Evolutionary conservation across 495 filamentous ascomycete species (phyloP), one percentile per base, ranked within the genome.

Genomic region (Aspergillus baeticus): DNA sequence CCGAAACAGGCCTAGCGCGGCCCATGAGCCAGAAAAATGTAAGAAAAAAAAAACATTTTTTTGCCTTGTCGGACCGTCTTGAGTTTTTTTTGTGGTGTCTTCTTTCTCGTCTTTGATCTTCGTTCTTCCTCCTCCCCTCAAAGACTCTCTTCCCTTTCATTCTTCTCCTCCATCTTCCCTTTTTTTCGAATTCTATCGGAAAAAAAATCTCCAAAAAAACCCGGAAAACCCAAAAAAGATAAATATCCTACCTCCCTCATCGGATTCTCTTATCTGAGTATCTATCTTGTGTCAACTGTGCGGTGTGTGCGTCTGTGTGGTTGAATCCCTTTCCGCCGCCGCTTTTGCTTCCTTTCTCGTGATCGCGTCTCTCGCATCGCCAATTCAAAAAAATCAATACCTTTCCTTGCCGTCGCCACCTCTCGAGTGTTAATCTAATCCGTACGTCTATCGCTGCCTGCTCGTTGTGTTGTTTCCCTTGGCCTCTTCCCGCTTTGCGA

Each of bases 181-280:
- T 68, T 65, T 66, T 73, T 73, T 70, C 64, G 64, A 75, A 56
- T 54, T 58, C 63, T 61, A 57, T 75, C 71, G 68, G 76, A 81
- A 80, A 75, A 67, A 61, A 65, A 60, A 58, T 49, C 18, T 60
- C 56, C 61, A 69, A 61, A 64, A 67, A 68, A 68, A 64, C 54
- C 61, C 54, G 57, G 58, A 66, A 72, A 76, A 77, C 54, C 60
- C 61, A 77, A 78, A 76, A 78, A 74, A 68, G 47, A 55, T 57
- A 62, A 63, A 74, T 71, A 69, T 55, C 35, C 41, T 39, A 50
- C 15, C 18, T 31, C 34, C 33, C 34, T 35, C 17, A 21, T 39
- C 38, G 42, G 47, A 45, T 46, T 14, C 31, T 31, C 38, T 41
- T 49, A 51, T 46, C 58, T 51, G 46, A 46, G 39, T 66, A 59